These are phyloP conservation scores for Lepidium aucheri DNA, from an alignment of 345 rosid species.

Conservation along the genomic window DNA sequence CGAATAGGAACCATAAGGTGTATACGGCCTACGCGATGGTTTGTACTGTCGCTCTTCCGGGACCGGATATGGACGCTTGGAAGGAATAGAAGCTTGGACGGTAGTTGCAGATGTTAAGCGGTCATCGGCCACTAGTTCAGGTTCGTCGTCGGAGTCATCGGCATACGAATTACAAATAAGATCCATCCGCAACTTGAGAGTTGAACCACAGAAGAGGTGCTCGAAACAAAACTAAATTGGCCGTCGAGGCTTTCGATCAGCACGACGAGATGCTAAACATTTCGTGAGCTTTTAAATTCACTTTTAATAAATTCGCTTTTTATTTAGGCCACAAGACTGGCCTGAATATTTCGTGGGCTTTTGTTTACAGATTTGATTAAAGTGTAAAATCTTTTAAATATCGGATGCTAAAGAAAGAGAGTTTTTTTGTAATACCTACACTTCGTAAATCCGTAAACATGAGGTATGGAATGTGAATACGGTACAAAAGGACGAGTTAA, in stretches of 20 bases:
- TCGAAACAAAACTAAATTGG: neutral
- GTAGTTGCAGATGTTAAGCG: neutral
- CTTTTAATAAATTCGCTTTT: too few species aligned
- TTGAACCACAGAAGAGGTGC: neutral
- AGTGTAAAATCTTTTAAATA: too few species aligned
- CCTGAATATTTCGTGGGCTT: too few species aligned
- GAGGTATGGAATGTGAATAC: too few species aligned
- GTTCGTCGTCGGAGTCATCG: conserved; percentile 26
- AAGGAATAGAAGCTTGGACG: conserved; percentile 2
- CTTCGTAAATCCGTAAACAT: too few species aligned
- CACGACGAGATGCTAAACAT: neutral
- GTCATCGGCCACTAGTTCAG: neutral
- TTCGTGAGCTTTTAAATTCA: neutral
- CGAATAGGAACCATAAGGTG: neutral
- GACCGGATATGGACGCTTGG: conserved; percentile 18
- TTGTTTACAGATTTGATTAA: too few species aligned
- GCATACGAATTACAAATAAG: conserved; percentile 25
- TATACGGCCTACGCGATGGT: neutral
- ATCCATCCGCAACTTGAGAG: conserved; percentile 17
- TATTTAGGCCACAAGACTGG: conserved; percentile 1
- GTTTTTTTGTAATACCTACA: too few species aligned
- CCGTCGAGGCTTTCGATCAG: neutral
- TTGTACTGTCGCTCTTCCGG: conserved; percentile 4
- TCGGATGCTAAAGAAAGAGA: too few species aligned
- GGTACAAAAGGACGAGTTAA: too few species aligned